These are phyloP conservation scores for Hypoxylon sp. DNA, from an alignment of 2,329 filamentous ascomycete genomes.

Conservation along the genomic window DNA sequence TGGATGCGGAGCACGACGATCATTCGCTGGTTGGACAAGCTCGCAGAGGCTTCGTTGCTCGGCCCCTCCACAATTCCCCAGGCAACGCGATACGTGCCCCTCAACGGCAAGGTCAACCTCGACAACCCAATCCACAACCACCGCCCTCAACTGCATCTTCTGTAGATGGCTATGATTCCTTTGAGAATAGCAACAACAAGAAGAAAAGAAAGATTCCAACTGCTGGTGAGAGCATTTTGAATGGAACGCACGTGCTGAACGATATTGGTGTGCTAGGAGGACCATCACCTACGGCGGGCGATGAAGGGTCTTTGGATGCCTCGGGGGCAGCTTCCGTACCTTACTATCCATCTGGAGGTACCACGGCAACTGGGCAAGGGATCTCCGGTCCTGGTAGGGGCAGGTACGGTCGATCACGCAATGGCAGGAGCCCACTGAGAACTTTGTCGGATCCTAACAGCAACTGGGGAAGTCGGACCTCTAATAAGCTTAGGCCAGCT, in stretches of 20 bases:
- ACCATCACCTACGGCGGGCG: conserved; percentile 53
- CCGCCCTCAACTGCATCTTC: conserved; percentile 78
- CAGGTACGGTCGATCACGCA: conserved; percentile 78
- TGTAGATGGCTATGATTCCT: conserved; percentile 92
- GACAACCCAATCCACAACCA: conserved; percentile 64
- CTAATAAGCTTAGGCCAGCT: conserved; percentile 62
- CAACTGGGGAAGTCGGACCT: conserved; percentile 65
- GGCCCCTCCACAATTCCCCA: conserved; percentile 62
- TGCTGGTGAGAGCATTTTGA: conserved; percentile 75
- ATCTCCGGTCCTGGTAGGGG: conserved; percentile 89
- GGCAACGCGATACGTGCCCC: conserved; percentile 59
- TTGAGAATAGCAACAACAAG: conserved; percentile 99
- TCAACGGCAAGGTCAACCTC: conserved; percentile 60
- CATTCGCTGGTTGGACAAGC: conserved; percentile 45
- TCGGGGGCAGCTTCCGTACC: conserved; percentile 51
- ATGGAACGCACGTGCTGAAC: conserved; percentile 57
- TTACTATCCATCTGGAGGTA: conserved; percentile 63
- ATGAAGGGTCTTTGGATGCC: conserved; percentile 53
- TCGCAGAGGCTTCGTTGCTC: conserved; percentile 56
- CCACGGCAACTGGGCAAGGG: conserved; percentile 72
- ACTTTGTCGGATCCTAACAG: conserved; percentile 70
- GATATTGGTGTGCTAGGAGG: conserved; percentile 54
- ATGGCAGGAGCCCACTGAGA: conserved; percentile 72
- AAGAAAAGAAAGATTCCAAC: conserved; percentile 99
- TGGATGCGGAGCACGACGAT: conserved; percentile 45